A percentile compares a stretch with the other conserved stretches of the same genome.
phyloP scores from a whole-genome alignment of 805 yeast genomes.

The Saturnispora quitensis region DNA sequence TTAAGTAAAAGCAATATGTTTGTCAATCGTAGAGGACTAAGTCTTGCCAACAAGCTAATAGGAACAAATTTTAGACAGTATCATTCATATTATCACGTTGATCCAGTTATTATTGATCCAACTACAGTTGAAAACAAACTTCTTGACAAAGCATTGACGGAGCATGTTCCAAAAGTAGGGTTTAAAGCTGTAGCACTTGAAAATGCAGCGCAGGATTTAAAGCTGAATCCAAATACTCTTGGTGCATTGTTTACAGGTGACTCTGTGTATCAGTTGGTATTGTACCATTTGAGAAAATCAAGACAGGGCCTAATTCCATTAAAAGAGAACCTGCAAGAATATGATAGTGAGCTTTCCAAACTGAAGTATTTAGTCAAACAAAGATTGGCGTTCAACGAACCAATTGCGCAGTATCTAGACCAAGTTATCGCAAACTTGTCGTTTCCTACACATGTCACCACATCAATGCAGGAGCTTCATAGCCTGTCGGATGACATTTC shows the following conservation, averaged over 20 bases:
- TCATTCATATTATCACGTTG: conserved; percentile 32
- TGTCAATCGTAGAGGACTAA: background rate
- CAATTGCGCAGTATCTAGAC: conserved; percentile 35
- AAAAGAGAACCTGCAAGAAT: conserved; percentile 18
- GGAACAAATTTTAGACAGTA: conserved; percentile 21
- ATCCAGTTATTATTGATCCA: conserved; percentile 26
- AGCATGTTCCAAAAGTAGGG: conserved; percentile 37
- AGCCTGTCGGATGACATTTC: conserved; percentile 76
- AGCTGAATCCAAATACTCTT: conserved; percentile 33
- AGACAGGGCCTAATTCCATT: conserved; percentile 30
- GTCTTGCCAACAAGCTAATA: background rate
- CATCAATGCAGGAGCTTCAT: conserved; percentile 59
- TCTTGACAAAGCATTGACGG: conserved; percentile 22
- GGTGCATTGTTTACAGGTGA: conserved; percentile 30
- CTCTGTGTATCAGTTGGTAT: conserved; percentile 30
- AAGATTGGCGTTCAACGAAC: conserved; percentile 44
- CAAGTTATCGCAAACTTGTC: conserved; percentile 53
- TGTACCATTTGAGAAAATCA: conserved; percentile 38
- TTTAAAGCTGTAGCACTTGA: conserved; percentile 33
- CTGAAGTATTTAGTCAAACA: conserved; percentile 28
- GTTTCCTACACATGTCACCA: conserved; percentile 50
- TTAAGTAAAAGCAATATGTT: background rate
- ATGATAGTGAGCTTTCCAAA: conserved; percentile 17
- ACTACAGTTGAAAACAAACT: conserved; percentile 33
- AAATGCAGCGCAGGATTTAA: conserved; percentile 35